Conservation (phyloP, 2,329 filamentous ascomycete genomes). For the Botrytis fragariae region DNA sequence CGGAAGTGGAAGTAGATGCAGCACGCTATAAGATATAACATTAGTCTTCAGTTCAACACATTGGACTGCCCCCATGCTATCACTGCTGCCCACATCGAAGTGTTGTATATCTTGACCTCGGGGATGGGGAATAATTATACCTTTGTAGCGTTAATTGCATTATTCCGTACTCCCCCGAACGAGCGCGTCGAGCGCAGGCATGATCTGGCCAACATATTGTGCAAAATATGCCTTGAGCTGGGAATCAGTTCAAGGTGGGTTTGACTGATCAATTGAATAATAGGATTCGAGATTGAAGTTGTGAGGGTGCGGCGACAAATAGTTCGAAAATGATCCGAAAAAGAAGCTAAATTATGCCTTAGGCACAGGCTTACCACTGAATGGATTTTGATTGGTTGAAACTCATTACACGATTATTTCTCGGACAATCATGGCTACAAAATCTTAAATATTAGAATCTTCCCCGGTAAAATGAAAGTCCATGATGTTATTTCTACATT, state of each 20-base stretch:
- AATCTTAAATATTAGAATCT: neutral
- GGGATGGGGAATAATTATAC: conserved; percentile 51
- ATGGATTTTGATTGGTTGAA: conserved; percentile 16
- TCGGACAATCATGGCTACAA: neutral
- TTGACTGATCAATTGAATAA: conserved; percentile 36
- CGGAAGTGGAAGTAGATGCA: conserved; percentile 62
- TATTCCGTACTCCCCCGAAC: conserved; percentile 74
- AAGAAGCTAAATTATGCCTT: conserved; percentile 18
- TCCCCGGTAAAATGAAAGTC: neutral
- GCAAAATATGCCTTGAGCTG: conserved; percentile 36
- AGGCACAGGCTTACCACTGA: conserved; percentile 20
- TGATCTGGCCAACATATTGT: conserved; percentile 90
- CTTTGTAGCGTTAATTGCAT: conserved; percentile 69
- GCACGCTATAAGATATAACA: conserved; percentile 51
- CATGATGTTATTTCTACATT: neutral
- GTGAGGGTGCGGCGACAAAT: conserved; percentile 23
- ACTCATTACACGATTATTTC: conserved; percentile 16
- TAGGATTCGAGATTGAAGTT: conserved; percentile 31
- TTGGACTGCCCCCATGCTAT: neutral
- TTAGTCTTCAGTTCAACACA: conserved; percentile 41
- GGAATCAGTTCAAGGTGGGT: conserved; percentile 34
- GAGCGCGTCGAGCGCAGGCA: conserved; percentile 85
- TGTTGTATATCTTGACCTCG: conserved; percentile 31
- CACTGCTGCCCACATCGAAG: conserved; percentile 7
- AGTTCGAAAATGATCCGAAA: conserved; percentile 22